Evolutionary conservation across 345 rosid genomes (phyloP).

Genomic region (Diplotaxis tenuifolia): DNA sequence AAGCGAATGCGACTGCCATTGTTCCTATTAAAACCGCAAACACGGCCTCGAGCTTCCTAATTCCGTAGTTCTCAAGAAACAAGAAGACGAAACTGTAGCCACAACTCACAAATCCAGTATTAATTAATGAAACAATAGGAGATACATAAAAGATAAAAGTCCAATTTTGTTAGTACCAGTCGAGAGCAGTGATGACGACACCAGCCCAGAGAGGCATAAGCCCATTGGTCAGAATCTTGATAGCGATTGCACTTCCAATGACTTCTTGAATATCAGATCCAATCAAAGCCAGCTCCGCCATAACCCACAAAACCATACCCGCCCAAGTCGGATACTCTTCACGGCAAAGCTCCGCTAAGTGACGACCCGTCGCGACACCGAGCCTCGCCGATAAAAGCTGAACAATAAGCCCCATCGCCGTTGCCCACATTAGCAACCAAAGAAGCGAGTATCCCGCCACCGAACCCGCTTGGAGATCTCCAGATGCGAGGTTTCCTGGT

Average conservation of each 20-base stretch:
- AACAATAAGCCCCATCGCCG: conserved; percentile 81
- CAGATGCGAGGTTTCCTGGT: conserved; percentile 92
- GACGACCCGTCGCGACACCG: conserved; percentile 88
- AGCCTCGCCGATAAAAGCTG: conserved; percentile 84
- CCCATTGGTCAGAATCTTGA: conserved; percentile 78
- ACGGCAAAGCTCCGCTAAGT: conserved; percentile 87
- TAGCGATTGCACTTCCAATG: conserved; percentile 95
- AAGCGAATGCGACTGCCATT: conserved; percentile 84
- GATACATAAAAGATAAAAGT: background rate
- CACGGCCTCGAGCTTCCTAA: conserved; percentile 86
- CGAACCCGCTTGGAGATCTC: conserved; percentile 91
- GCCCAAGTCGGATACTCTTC: conserved; percentile 93
- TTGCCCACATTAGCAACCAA: conserved; percentile 89
- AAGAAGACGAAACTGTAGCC: conserved; percentile 73
- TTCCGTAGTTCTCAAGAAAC: conserved; percentile 90
- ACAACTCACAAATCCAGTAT: too few species aligned
- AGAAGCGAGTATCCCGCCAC: conserved; percentile 88
- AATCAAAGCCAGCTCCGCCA: conserved; percentile 88
- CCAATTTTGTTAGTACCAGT: conserved; percentile 47
- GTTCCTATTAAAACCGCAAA: conserved; percentile 79
- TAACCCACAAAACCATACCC: conserved; percentile 65
- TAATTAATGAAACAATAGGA: too few species aligned
- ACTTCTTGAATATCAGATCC: conserved; percentile 96
- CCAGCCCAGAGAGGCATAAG: conserved; percentile 86
- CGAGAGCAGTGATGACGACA: conserved; percentile 76